A percentile compares a stretch with the other conserved stretches of the same genome.
Conservation (phyloP, 306 rosid genomes). For the Fagus sylvatica region DNA sequence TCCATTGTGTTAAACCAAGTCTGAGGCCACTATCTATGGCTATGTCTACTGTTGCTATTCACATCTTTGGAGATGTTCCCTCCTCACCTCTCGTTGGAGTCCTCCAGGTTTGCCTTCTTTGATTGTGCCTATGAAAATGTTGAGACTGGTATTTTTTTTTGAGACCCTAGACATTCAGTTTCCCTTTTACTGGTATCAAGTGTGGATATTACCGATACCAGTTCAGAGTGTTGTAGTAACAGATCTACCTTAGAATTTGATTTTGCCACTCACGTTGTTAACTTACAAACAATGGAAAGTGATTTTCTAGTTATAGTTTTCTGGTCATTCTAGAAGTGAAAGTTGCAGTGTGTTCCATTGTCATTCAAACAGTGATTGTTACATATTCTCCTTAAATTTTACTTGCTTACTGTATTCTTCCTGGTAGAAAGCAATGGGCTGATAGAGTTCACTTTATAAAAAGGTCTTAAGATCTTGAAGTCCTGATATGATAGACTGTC, state of each 20-base stretch:
- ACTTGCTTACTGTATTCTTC: background rate
- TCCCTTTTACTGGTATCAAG: background rate
- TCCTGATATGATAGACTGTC: conserved; percentile 2
- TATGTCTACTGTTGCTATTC: conserved; percentile 70
- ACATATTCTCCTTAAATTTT: background rate
- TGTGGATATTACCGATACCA: background rate
- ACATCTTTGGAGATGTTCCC: conserved; percentile 88
- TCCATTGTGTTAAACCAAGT: conserved; percentile 75
- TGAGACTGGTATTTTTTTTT: background rate
- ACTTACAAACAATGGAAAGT: no score
- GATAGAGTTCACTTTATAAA: background rate
- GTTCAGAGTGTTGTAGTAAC: background rate
- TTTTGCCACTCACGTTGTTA: no score
- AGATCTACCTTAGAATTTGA: no score
- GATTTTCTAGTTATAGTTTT: no score
- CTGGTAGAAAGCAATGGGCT: no score
- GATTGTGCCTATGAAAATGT: background rate
- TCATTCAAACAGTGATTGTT: background rate
- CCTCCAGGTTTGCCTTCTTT: conserved; percentile 58
- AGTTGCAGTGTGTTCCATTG: background rate
- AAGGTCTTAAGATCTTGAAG: background rate
- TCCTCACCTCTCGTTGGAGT: conserved; percentile 89
- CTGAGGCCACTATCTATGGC: conserved; percentile 92
- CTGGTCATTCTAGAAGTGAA: no score
- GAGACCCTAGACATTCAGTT: background rate